Evolutionary conservation across 352 stramenopile genomes (phyloP).

Genomic region (Halophytophthora polymorphica): DNA sequence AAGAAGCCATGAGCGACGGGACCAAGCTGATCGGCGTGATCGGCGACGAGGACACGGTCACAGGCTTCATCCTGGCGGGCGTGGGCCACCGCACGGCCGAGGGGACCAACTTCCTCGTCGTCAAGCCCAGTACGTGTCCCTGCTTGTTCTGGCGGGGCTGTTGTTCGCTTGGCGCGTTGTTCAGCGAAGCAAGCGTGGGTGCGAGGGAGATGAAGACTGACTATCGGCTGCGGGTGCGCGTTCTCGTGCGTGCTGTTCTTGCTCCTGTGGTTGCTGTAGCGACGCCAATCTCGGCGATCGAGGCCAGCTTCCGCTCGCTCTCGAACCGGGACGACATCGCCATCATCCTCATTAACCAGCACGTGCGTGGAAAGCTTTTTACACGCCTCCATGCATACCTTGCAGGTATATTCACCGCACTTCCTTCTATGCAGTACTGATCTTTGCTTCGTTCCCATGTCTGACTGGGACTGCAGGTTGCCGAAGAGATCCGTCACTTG

Average conservation of each 20-base stretch:
- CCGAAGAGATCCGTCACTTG: slow-evolving; percentile 97
- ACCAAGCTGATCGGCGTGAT: slow-evolving; percentile 89
- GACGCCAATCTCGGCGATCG: slow-evolving; percentile 87
- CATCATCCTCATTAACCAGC: slow-evolving; percentile 99
- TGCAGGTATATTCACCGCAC: too few species aligned
- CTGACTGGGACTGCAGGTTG: slow-evolving; percentile 56
- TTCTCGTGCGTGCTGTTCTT: slow-evolving; percentile 2
- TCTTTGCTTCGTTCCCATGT: neutral
- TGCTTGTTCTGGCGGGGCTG: slow-evolving; percentile 3
- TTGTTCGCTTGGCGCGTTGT: neutral
- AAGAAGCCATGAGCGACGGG: slow-evolving; percentile 58
- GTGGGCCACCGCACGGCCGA: slow-evolving; percentile 94
- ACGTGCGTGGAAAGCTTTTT: too few species aligned
- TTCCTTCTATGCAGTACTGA: too few species aligned
- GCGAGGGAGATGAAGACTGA: neutral
- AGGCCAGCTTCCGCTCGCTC: slow-evolving; percentile 92
- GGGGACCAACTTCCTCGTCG: slow-evolving; percentile 96
- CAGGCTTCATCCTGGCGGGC: slow-evolving; percentile 96
- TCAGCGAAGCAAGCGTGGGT: neutral
- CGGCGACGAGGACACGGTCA: slow-evolving; percentile 96
- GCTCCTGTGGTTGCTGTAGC: slow-evolving; percentile 30
- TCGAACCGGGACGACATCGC: slow-evolving; percentile 94
- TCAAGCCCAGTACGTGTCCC: slow-evolving; percentile 87
- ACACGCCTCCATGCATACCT: too few species aligned
- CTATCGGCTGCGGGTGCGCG: neutral